phyloP scores from a whole-genome alignment of 2,329 filamentous ascomycete species.

The Cordyceps cicadae region DNA sequence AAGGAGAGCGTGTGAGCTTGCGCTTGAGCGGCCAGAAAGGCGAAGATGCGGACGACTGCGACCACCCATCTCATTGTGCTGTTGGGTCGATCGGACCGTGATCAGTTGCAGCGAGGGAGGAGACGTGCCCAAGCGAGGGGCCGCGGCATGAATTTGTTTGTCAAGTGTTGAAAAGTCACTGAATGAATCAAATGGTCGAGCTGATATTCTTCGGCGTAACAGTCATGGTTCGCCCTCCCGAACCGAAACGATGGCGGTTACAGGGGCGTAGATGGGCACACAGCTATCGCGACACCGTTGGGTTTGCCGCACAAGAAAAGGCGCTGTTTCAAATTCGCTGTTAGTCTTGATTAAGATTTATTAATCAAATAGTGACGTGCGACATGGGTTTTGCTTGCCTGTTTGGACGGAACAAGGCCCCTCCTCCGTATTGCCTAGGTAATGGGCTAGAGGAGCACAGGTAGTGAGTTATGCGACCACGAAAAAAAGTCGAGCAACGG shows the following conservation, averaged over 20 bases:
- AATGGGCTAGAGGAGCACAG: neutral
- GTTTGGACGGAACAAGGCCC: neutral
- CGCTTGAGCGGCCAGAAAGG: neutral
- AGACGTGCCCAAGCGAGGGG: neutral
- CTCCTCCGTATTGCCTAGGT: neutral
- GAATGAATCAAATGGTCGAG: neutral
- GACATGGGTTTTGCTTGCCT: neutral
- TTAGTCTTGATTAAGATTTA: neutral
- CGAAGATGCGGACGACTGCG: neutral
- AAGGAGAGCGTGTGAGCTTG: slow-evolving; percentile 26
- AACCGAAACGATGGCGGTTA: slow-evolving; percentile 2
- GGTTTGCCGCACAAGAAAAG: neutral
- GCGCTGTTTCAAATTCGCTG: neutral
- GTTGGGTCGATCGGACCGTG: neutral
- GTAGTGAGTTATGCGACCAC: neutral
- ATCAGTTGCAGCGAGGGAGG: neutral
- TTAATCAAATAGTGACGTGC: neutral
- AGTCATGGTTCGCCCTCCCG: neutral
- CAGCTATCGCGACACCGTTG: neutral
- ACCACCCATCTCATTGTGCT: neutral
- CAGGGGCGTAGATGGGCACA: neutral
- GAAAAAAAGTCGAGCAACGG: neutral
- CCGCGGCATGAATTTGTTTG: neutral
- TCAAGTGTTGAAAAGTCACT: neutral
- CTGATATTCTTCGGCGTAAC: neutral